Percentiles rank a stretch among this genome's conserved stretches.
Conservation (phyloP, 768 basidiomycete genomes). For the Pleurotus eryngii region DNA sequence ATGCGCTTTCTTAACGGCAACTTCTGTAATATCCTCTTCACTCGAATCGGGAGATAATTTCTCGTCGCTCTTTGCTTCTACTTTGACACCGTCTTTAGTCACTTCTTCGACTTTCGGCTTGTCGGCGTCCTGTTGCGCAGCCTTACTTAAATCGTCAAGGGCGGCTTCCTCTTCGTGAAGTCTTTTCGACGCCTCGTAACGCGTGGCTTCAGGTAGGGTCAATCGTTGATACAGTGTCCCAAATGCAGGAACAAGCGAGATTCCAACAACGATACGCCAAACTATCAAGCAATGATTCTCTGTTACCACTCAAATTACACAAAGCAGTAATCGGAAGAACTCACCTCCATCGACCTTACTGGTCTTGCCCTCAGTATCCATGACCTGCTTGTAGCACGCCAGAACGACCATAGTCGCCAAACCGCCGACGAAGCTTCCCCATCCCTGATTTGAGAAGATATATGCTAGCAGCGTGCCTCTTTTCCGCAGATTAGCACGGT, state of each 20-base stretch:
- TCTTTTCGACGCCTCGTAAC: constrained; percentile 45
- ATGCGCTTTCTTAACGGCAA: constrained; percentile 46
- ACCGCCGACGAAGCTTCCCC: constrained; percentile 67
- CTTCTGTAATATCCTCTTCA: constrained; percentile 14
- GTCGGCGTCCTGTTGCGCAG: constrained; percentile 29
- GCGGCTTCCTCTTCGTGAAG: constrained; percentile 23
- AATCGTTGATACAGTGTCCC: constrained; percentile 74
- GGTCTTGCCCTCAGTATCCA: constrained; percentile 55
- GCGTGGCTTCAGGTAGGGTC: constrained; percentile 66
- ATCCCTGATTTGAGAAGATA: constrained; percentile 76
- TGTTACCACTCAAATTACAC: neutral
- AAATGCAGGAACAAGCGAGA: constrained; percentile 74
- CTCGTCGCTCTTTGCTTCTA: constrained; percentile 11
- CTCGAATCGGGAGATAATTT: constrained; percentile 6
- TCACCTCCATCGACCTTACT: constrained; percentile 69
- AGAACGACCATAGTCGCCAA: constrained; percentile 64
- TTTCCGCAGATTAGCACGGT: constrained; percentile 61
- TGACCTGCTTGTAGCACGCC: constrained; percentile 56
- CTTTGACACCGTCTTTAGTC: constrained; percentile 9
- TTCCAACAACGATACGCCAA: constrained; percentile 73
- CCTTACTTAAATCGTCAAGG: constrained; percentile 28
- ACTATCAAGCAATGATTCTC: constrained; percentile 26
- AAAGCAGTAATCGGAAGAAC: constrained; percentile 17
- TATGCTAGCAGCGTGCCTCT: constrained; percentile 75
- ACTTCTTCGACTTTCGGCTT: constrained; percentile 12